Conservation (phyloP, 2,329 filamentous ascomycete species). For the Fusarium sp. region DNA sequence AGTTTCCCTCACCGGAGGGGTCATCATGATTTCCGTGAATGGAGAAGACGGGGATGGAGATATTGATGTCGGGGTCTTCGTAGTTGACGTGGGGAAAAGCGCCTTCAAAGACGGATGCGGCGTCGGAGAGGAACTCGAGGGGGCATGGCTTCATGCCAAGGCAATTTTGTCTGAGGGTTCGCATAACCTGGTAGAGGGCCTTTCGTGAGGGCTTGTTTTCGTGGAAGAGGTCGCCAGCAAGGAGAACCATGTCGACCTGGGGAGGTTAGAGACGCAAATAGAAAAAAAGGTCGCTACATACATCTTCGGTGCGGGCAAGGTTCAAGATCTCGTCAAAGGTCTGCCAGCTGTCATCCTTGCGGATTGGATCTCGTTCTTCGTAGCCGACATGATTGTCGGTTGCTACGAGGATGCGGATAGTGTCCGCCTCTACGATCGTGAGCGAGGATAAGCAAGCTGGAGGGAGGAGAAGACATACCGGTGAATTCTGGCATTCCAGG, state of each 20-base stretch:
- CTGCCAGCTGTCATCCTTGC: slow-evolving; percentile 97
- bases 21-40: slow-evolving; percentile 99
- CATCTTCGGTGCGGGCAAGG: slow-evolving; percentile 87
- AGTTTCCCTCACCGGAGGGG: slow-evolving; percentile 94
- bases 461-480: slow-evolving; percentile 34
- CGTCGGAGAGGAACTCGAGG: slow-evolving; percentile 94
- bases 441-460: background rate
- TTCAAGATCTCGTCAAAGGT: slow-evolving; percentile 97
- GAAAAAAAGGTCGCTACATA: slow-evolving; percentile 45
- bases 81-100: slow-evolving; percentile 97
- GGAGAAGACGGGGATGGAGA: slow-evolving; percentile 96
- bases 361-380: slow-evolving; percentile 91
- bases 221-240: slow-evolving; percentile 96
- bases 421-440: slow-evolving; percentile 74
- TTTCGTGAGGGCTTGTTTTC: slow-evolving; percentile 98
- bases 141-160: slow-evolving; percentile 96
- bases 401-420: slow-evolving; percentile 92
- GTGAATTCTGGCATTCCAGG: slow-evolving; percentile 51
- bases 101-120: slow-evolving; percentile 89
- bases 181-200: slow-evolving; percentile 97
- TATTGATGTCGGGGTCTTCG: slow-evolving; percentile 96
- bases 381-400: slow-evolving; percentile 99
- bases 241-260: slow-evolving; percentile 93
- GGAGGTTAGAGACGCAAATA: background rate
- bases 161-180: slow-evolving; percentile 92